phyloP scores from a whole-genome alignment of 148 eudicot genomes.

The Dianthus caryophyllus region DNA sequence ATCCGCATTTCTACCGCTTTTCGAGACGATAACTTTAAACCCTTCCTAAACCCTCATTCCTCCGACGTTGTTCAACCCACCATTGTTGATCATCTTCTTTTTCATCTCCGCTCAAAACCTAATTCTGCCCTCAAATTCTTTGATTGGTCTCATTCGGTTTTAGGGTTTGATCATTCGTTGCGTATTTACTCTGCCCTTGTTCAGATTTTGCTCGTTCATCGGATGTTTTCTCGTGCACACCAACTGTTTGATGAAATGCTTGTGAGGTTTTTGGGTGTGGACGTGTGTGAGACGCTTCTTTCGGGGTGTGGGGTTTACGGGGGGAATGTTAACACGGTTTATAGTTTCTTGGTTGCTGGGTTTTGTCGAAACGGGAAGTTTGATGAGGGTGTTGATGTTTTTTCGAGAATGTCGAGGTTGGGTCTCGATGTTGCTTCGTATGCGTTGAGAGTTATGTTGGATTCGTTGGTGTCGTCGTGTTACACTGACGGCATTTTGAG shows the following conservation, averaged over 20 bases:
- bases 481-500: constrained; percentile 29
- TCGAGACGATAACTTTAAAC: constrained; percentile 26
- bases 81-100: constrained; percentile 37
- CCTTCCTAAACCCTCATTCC: constrained; percentile 24
- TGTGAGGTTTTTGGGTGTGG: constrained; percentile 25
- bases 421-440: constrained; percentile 46
- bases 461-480: constrained; percentile 32
- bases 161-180: constrained; percentile 33
- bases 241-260: constrained; percentile 45
- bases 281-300: constrained; percentile 33
- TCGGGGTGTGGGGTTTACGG: constrained; percentile 34
- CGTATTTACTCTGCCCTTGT: constrained; percentile 29
- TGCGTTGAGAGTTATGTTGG: constrained; percentile 40
- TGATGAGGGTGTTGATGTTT: constrained; percentile 42
- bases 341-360: constrained; percentile 50
- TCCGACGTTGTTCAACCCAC: constrained; percentile 20
- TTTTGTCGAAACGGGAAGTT: constrained; percentile 42
- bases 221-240: constrained; percentile 47
- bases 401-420: constrained; percentile 30
- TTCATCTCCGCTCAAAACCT: constrained; percentile 49
- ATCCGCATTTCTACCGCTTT: constrained; percentile 37
- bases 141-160: constrained; percentile 42
- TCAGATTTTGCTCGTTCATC: constrained; percentile 34
- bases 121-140: constrained; percentile 45
- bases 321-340: constrained; percentile 46